These are phyloP conservation scores for Candolleomyces eurysporus DNA, from an alignment of 768 basidiomycete species.

Conservation along the genomic window DNA sequence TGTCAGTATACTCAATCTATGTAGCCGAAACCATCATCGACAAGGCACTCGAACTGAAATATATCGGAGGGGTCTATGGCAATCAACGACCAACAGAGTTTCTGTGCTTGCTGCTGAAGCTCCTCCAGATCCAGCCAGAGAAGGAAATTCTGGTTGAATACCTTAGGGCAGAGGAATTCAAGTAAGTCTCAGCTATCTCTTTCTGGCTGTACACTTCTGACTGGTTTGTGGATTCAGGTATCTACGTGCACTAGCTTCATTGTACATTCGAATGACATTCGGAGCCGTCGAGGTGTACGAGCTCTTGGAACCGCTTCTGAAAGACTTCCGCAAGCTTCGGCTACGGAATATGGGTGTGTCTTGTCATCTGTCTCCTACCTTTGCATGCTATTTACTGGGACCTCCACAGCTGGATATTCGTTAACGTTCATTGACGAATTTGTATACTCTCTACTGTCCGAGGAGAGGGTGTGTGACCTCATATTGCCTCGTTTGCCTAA, in stretches of 20 bases:
- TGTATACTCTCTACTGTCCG: slow-evolving; percentile 74
- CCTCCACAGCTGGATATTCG: slow-evolving; percentile 69
- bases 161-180: slow-evolving; percentile 95
- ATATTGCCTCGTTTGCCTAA: slow-evolving; percentile 89
- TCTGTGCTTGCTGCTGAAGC: slow-evolving; percentile 86
- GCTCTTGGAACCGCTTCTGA: slow-evolving; percentile 88
- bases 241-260: slow-evolving; percentile 85
- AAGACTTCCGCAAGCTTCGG: slow-evolving; percentile 90
- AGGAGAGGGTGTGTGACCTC: slow-evolving; percentile 95
- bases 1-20: slow-evolving; percentile 1
- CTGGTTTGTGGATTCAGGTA: slow-evolving; percentile 53
- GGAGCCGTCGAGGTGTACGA: slow-evolving; percentile 88
- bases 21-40: slow-evolving; percentile 92
- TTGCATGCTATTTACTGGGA: neutral
- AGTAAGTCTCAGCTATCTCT: slow-evolving; percentile 52
- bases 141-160: slow-evolving; percentile 97
- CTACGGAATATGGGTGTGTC: slow-evolving; percentile 72
- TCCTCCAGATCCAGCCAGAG: slow-evolving; percentile 96
- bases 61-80: slow-evolving; percentile 91
- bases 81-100: slow-evolving; percentile 96
- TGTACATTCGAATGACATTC: slow-evolving; percentile 97
- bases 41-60: slow-evolving; percentile 78
- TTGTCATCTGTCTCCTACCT: neutral
- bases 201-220: slow-evolving; percentile 1
- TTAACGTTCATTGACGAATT: slow-evolving; percentile 93